These are phyloP conservation scores for Paramecium biaurelia DNA, from an alignment of 73 alveolate species.

Conservation along the genomic window DNA sequence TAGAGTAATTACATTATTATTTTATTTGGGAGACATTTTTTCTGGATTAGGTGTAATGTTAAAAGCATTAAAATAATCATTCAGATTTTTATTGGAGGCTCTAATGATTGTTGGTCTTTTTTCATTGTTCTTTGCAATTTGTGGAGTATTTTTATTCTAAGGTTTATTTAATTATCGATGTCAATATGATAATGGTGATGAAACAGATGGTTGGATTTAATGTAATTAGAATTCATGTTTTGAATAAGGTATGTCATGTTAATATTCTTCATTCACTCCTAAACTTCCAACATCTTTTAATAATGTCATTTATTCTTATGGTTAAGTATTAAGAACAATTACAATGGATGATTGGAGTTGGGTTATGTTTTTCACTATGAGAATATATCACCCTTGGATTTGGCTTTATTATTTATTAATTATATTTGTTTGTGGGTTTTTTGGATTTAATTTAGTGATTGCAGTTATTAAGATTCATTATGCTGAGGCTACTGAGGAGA, in stretches of 20 bases:
- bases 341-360: constrained; percentile 54
- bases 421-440: constrained; percentile 7
- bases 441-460: constrained; percentile 7
- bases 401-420: constrained; percentile 15
- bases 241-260: constrained; percentile 15
- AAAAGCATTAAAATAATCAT: background rate
- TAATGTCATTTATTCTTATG: constrained; percentile 4
- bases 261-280: background rate
- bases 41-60: constrained; percentile 3
- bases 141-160: background rate
- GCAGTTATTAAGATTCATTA: constrained; percentile 21
- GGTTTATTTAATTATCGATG: constrained; percentile 31
- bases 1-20: background rate
- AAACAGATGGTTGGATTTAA: constrained; percentile 11
- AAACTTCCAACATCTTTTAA: constrained; percentile 1
- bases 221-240: background rate
- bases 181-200: background rate
- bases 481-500: background rate
- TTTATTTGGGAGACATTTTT: background rate
- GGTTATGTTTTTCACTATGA: constrained; percentile 28
- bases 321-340: background rate
- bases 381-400: background rate
- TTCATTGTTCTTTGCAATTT: background rate
- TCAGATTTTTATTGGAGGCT: background rate
- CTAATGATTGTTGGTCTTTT: background rate